These are phyloP conservation scores for Nemania abortiva DNA, from an alignment of 2,329 filamentous ascomycete species.

Conservation along the genomic window DNA sequence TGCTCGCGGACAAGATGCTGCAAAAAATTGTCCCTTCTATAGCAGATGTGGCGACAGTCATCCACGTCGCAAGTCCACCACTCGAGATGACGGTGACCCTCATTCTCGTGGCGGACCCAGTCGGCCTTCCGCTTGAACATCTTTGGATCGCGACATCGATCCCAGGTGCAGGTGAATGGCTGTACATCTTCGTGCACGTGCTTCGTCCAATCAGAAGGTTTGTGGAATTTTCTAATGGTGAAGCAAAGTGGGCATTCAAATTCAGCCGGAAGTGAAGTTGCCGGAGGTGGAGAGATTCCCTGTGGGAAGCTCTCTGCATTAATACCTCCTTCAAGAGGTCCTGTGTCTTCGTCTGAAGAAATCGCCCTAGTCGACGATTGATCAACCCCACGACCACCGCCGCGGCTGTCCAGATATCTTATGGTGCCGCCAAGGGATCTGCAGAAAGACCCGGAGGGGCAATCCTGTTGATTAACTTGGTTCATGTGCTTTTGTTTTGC, in stretches of 20 bases:
- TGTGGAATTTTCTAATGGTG: constrained; percentile 84
- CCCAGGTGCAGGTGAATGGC: constrained; percentile 93
- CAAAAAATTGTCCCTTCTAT: constrained; percentile 90
- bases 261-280: constrained; percentile 80
- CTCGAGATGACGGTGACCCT: constrained; percentile 88
- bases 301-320: constrained; percentile 80
- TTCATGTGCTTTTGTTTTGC: constrained; percentile 77
- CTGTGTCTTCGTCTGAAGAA: constrained; percentile 74
- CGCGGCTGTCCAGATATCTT: constrained; percentile 69
- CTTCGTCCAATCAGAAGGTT: constrained; percentile 97
- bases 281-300: constrained; percentile 85
- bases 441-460: constrained; percentile 73
- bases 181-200: constrained; percentile 95
- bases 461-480: constrained; percentile 65
- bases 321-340: constrained; percentile 76
- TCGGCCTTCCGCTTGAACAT: constrained; percentile 96
- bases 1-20: constrained; percentile 94
- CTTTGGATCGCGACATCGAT: constrained; percentile 83
- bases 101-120: constrained; percentile 95
- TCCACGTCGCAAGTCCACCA: constrained; percentile 89
- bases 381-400: constrained; percentile 70
- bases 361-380: constrained; percentile 65
- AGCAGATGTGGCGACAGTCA: constrained; percentile 86
- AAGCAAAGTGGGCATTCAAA: constrained; percentile 94
- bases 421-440: constrained; percentile 75